Evolutionary conservation across 345 rosid species (phyloP), one percentile per base, ranked within the genome.

Genomic region (Crucihimalaya himalaica): DNA sequence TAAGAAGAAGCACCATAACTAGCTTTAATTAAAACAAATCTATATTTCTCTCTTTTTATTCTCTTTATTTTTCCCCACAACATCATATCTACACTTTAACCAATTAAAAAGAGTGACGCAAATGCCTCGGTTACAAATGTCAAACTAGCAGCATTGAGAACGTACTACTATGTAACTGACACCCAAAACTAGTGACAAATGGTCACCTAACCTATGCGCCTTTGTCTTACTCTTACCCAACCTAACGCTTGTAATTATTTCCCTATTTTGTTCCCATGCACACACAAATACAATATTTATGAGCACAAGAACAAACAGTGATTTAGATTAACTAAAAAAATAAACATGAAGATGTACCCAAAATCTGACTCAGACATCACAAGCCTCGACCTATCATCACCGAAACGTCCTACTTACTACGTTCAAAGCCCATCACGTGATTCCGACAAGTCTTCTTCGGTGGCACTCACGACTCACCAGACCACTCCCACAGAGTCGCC

Each of bases 401-500:
- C 97, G 1, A 89, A 88, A 74, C 89, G 86, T 35, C 83, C 84
- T 15, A 77, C 81, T 6, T 92, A 89, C 68, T 92, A 72, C 78
- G 93, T 86, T 16, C 94, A 89, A 68, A 88, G 90, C 78, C 97
- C 96, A 40, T 89, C 96, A 16, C 82, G 92, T 65, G 97, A 92
- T 67, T 95, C 88, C 74, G 96, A 89, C 73, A 89, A 89, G 83
- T 88, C 92, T n/a, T 86, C 89, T 13, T 73, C 86, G 70, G 92
- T 82, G 12, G 86, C 89, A 81, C 84, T 71, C 0, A 76, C 72
- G 14, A 56, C 76, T 57, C 70, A 77, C 46, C 81, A 80, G 39
- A 78, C 79, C 83, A 69, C 88, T 63, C 97, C 92, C 32, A 72
- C 82, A 45, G 96, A 92, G 68, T 89, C 97, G 11, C 96, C 97